A percentile compares a stretch with the other conserved stretches of the same genome.
Conservation (phyloP, 768 basidiomycete genomes). For the Amanita thiersii region DNA sequence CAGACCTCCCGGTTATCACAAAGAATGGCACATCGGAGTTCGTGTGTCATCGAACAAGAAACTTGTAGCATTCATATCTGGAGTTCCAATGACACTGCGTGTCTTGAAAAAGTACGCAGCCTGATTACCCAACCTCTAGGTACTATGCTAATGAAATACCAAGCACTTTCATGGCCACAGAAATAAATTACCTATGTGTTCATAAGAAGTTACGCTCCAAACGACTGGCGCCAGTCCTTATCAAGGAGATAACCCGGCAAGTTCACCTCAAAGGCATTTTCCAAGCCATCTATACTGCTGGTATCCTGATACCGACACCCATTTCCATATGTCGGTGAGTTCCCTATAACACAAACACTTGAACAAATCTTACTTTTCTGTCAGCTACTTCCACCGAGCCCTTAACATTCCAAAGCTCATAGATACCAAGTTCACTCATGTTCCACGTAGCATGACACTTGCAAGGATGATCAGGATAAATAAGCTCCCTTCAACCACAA, state of each 20-base stretch:
- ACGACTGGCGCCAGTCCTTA: constrained; percentile 89
- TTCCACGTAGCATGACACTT: constrained; percentile 81
- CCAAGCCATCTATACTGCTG: constrained; percentile 96
- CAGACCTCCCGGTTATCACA: constrained; percentile 85
- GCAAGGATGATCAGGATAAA: constrained; percentile 82
- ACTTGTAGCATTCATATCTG: constrained; percentile 94
- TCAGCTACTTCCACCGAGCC: constrained; percentile 85
- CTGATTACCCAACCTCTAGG: too few species aligned
- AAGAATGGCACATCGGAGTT: constrained; percentile 96
- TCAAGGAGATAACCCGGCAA: constrained; percentile 94
- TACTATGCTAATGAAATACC: too few species aligned
- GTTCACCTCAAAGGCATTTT: constrained; percentile 85
- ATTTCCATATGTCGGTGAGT: constrained; percentile 75
- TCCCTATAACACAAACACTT: neutral
- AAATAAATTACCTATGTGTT: constrained; percentile 96
- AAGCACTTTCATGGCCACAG: constrained; percentile 68
- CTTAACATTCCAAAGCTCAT: constrained; percentile 90
- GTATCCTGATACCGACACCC: constrained; percentile 89
- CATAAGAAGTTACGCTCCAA: constrained; percentile 97
- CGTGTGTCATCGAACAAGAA: constrained; percentile 87
- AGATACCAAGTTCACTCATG: constrained; percentile 81
- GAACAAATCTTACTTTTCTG: constrained; percentile 7
- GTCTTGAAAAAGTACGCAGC: constrained; percentile 70
- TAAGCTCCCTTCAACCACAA: constrained; percentile 48
- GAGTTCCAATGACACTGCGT: constrained; percentile 80